Evolutionary conservation across 148 eudicot genomes (phyloP).

Genomic region (Chenopodium formosanum): DNA sequence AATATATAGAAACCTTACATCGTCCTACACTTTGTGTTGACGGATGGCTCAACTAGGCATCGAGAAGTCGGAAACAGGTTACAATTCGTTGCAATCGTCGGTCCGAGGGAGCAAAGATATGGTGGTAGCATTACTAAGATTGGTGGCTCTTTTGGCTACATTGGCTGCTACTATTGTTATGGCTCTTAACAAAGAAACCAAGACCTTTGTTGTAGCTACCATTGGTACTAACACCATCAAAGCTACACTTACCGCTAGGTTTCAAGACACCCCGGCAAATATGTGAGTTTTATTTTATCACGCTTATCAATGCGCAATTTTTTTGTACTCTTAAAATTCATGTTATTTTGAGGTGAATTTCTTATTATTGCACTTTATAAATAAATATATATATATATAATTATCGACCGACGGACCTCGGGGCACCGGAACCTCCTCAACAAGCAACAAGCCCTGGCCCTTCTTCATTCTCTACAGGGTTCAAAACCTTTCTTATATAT

Average conservation of each 20-base stretch:
- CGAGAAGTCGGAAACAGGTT: slow-evolving; percentile 25
- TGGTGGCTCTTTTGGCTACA: slow-evolving; percentile 57
- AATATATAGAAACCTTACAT: neutral
- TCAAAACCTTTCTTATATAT: too few relatives aligned
- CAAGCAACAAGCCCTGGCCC: too few relatives aligned
- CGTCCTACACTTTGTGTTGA: neutral
- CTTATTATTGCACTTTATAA: too few relatives aligned
- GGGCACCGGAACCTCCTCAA: too few relatives aligned
- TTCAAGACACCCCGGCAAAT: slow-evolving; percentile 72
- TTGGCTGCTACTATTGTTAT: slow-evolving; percentile 64
- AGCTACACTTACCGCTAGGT: slow-evolving; percentile 72
- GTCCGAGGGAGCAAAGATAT: slow-evolving; percentile 10
- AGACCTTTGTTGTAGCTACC: slow-evolving; percentile 69
- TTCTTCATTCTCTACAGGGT: too few relatives aligned
- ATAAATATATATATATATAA: too few relatives aligned
- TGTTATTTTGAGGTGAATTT: too few relatives aligned
- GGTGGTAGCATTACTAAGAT: slow-evolving; percentile 39
- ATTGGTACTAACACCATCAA: slow-evolving; percentile 67
- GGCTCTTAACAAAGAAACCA: slow-evolving; percentile 72
- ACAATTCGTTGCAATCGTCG: slow-evolving; percentile 16
- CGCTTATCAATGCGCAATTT: too few relatives aligned
- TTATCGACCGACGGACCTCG: too few relatives aligned
- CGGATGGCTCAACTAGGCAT: slow-evolving; percentile 23
- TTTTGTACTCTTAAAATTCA: too few relatives aligned
- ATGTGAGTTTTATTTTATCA: slow-evolving; percentile 43